These are phyloP conservation scores for Apophysomyces sp. DNA, from an alignment of 371 early-diverging fungal species.

Conservation along the genomic window DNA sequence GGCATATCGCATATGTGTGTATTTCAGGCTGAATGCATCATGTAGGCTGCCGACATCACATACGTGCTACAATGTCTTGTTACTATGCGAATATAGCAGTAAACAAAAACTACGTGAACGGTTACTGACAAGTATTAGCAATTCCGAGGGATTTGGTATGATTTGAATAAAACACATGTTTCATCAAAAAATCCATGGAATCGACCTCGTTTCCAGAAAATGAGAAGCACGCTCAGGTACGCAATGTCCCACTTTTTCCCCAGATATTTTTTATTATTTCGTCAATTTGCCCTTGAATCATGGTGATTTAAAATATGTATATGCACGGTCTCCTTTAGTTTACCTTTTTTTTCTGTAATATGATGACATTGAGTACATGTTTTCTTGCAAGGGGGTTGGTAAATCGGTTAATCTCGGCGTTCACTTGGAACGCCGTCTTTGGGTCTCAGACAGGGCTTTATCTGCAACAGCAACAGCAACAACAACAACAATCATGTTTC, in stretches of 20 bases:
- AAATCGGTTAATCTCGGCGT: background rate
- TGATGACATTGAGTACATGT: background rate
- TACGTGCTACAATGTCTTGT: constrained; percentile 91
- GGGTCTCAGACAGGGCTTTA: too few relatives aligned
- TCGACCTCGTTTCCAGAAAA: too few relatives aligned
- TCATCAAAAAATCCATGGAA: too few relatives aligned
- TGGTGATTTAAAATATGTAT: background rate
- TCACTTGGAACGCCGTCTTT: too few relatives aligned
- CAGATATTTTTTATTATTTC: too few relatives aligned
- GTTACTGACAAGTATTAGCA: constrained; percentile 80
- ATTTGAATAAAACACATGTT: constrained; percentile 34
- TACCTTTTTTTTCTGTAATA: background rate
- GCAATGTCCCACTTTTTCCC: too few relatives aligned
- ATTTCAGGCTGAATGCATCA: constrained; percentile 47
- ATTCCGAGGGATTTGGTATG: constrained; percentile 90
- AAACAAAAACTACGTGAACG: constrained; percentile 78
- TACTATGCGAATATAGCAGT: constrained; percentile 86
- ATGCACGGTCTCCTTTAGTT: background rate
- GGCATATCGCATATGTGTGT: background rate
- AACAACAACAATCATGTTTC: too few relatives aligned
- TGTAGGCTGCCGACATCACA: constrained; percentile 70
- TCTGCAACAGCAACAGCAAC: too few relatives aligned
- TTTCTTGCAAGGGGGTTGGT: background rate
- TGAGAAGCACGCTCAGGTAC: too few relatives aligned
- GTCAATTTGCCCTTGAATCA: background rate